These are phyloP conservation scores for Pichia inconspicua DNA, from an alignment of 1,139 yeast species.

Conservation along the genomic window DNA sequence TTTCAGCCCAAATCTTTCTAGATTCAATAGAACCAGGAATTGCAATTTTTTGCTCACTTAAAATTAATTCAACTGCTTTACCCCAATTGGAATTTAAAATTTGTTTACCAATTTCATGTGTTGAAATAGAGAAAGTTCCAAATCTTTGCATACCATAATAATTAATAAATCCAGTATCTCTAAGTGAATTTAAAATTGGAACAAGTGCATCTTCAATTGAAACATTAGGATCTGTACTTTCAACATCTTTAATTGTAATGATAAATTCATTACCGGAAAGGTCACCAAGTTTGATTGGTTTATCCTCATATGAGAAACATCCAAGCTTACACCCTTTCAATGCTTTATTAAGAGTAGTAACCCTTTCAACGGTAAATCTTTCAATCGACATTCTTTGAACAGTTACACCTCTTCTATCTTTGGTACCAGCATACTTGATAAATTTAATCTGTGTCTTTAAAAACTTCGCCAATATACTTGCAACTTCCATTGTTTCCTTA, in stretches of 20 bases:
- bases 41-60: conserved; percentile 79
- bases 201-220: conserved; percentile 39
- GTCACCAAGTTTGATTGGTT: conserved; percentile 67
- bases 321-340: conserved; percentile 72
- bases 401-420: conserved; percentile 93
- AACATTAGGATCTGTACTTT: conserved; percentile 27
- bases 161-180: conserved; percentile 72
- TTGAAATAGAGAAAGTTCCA: conserved; percentile 89
- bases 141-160: conserved; percentile 97
- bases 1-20: conserved; percentile 72
- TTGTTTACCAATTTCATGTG: conserved; percentile 75
- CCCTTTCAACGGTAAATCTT: conserved; percentile 68
- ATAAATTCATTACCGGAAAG: conserved; percentile 80
- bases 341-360: conserved; percentile 67
- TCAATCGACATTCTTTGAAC: conserved; percentile 74
- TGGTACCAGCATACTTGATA: conserved; percentile 87
- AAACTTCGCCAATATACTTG: conserved; percentile 62
- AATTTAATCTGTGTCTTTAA: conserved; percentile 63
- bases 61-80: conserved; percentile 65
- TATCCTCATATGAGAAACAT: conserved; percentile 61
- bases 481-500: conserved; percentile 96
- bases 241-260: conserved; percentile 72
- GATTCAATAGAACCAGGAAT: conserved; percentile 79
- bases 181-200: conserved; percentile 51
- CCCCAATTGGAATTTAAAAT: conserved; percentile 72